These are phyloP conservation scores for Gracilariopsis chorda DNA, from an alignment of 23 red algal genomes.

Conservation along the genomic window DNA sequence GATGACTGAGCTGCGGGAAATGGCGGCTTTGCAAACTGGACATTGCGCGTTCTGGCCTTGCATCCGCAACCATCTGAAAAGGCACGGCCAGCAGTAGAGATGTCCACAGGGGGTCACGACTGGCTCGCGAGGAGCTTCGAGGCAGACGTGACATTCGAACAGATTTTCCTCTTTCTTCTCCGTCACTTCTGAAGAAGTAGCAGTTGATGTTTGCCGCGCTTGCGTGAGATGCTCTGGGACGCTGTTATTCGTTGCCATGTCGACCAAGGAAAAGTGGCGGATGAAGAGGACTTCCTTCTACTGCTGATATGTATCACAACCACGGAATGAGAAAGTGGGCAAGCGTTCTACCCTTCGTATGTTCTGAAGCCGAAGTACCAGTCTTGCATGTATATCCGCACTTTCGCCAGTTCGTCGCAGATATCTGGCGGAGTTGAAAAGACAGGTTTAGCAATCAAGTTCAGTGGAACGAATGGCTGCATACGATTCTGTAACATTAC, in stretches of 20 bases:
- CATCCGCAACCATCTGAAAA: slow-evolving; percentile 74
- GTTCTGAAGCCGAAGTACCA: too few relatives aligned
- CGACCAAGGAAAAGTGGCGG: not conserved
- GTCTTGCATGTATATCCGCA: too few relatives aligned
- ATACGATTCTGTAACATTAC: too few relatives aligned
- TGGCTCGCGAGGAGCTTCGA: slow-evolving; percentile 82
- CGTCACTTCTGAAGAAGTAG: not conserved
- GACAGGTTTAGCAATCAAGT: too few relatives aligned
- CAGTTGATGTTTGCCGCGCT: not conserved
- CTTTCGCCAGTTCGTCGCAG: too few relatives aligned
- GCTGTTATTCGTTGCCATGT: not conserved
- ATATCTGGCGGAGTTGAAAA: too few relatives aligned
- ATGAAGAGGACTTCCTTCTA: too few relatives aligned
- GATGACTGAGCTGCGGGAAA: slow-evolving; percentile 71
- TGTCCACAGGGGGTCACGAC: slow-evolving; percentile 98
- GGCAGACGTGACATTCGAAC: slow-evolving; percentile 99
- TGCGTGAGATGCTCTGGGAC: not conserved
- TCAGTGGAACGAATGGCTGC: too few relatives aligned
- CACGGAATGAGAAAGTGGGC: too few relatives aligned
- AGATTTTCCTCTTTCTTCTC: slow-evolving; percentile 16
- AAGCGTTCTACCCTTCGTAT: too few relatives aligned
- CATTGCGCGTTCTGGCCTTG: slow-evolving; percentile 75
- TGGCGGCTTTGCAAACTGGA: slow-evolving; percentile 92
- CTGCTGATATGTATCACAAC: too few relatives aligned
- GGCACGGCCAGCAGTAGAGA: slow-evolving; percentile 97